These are phyloP conservation scores for Acacia acuminata DNA, from an alignment of 306 rosid genomes.

Conservation along the genomic window DNA sequence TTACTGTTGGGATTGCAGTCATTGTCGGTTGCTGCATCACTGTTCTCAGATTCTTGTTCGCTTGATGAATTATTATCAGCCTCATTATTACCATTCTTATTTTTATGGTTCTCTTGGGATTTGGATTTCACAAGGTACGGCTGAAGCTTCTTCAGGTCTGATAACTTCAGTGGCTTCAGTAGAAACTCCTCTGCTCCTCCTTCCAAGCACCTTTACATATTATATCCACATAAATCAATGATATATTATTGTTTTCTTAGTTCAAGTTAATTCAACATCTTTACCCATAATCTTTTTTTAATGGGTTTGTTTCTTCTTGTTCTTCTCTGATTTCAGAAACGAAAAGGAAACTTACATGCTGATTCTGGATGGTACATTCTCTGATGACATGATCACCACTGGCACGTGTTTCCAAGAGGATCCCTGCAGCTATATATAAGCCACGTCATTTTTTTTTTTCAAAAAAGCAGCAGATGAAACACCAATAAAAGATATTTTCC, in stretches of 20 bases:
- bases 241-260: background rate
- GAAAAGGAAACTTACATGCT: constrained; percentile 55
- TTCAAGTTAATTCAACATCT: background rate
- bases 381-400: constrained; percentile 95
- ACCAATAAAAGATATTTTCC: background rate
- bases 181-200: constrained; percentile 96
- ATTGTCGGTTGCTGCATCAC: constrained; percentile 25
- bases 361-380: constrained; percentile 89
- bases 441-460: constrained; percentile 2
- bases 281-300: background rate
- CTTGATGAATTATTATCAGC: constrained; percentile 26
- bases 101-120: constrained; percentile 34
- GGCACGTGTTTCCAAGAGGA: constrained; percentile 96
- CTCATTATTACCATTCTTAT: constrained; percentile 17
- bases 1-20: constrained; percentile 19
- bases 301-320: background rate
- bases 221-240: background rate
- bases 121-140: constrained; percentile 61
- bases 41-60: constrained; percentile 31
- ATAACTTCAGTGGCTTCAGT: constrained; percentile 78
- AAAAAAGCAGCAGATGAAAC: background rate
- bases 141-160: constrained; percentile 84
- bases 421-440: constrained; percentile 59
- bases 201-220: constrained; percentile 72
- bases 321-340: background rate